Percentiles rank a stretch among this genome's conserved stretches.
Evolutionary conservation across 1,284 basidiomycete genomes (phyloP).

Genomic region (Ustilago bromivora): DNA sequence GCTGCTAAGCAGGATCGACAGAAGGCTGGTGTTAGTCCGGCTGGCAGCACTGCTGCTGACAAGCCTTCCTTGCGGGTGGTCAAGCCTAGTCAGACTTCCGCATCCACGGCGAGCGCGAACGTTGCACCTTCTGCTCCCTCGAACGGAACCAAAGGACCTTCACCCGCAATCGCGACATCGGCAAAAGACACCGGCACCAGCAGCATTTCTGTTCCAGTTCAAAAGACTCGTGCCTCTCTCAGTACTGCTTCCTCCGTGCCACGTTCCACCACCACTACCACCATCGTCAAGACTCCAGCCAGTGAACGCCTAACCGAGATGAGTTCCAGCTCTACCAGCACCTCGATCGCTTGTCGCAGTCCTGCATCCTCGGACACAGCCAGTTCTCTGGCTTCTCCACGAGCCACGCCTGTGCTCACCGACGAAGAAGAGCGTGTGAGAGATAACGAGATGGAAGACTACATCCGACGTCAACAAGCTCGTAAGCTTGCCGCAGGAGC

Average conservation of each 20-base stretch:
- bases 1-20: constrained; percentile 49
- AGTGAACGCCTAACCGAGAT: constrained; percentile 30
- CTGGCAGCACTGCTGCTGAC: constrained; percentile 13
- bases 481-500: constrained; percentile 84
- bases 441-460: constrained; percentile 96
- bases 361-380: constrained; percentile 37
- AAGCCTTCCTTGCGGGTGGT: constrained; percentile 17
- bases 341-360: constrained; percentile 28
- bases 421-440: constrained; percentile 87
- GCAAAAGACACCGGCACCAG: constrained; percentile 3
- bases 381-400: constrained; percentile 21
- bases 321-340: constrained; percentile 16
- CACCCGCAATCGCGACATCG: constrained; percentile 14
- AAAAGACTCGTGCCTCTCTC: constrained; percentile 44
- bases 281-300: constrained; percentile 18
- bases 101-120: not conserved
- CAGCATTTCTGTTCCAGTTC: constrained; percentile 33
- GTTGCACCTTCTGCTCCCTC: constrained; percentile 7
- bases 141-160: constrained; percentile 14
- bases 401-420: constrained; percentile 36
- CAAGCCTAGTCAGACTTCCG: constrained; percentile 10
- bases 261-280: constrained; percentile 20
- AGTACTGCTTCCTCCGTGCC: constrained; percentile 11
- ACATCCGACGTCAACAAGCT: constrained; percentile 87
- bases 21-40: constrained; percentile 21